Conservation (phyloP, 306 rosid species). For the Abrus pulchellus region DNA sequence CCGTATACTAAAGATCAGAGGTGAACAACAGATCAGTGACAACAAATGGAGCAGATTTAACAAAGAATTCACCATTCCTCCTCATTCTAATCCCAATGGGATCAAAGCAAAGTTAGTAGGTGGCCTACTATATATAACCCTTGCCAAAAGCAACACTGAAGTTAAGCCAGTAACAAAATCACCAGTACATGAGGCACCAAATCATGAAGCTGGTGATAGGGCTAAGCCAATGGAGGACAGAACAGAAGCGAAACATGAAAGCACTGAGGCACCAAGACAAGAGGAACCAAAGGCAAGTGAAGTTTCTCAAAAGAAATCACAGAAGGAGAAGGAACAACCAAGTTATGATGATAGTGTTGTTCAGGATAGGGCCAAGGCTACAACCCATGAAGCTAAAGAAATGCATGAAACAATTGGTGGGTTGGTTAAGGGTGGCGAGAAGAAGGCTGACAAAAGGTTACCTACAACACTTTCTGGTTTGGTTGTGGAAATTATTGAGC, state of each 20-base stretch:
- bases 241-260: background rate
- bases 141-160: slow-evolving; percentile 42
- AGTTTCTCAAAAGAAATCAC: background rate
- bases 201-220: background rate
- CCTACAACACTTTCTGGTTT: background rate
- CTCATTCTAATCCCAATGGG: slow-evolving; percentile 35
- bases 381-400: background rate
- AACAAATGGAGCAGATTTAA: slow-evolving; percentile 57
- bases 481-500: slow-evolving; percentile 23
- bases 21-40: slow-evolving; percentile 47
- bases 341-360: background rate
- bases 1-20: slow-evolving; percentile 41
- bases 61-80: slow-evolving; percentile 50
- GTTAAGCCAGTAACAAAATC: background rate
- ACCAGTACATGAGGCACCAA: background rate
- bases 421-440: background rate
- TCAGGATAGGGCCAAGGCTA: background rate
- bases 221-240: background rate
- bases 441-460: background rate
- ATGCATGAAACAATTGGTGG: background rate
- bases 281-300: background rate
- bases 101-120: slow-evolving; percentile 57
- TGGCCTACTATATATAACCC: slow-evolving; percentile 50
- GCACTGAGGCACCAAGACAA: background rate
- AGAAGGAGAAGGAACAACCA: slow-evolving; percentile 5